Conservation (phyloP, 139 green algal genomes). For the Diplosphaera chodatii region DNA sequence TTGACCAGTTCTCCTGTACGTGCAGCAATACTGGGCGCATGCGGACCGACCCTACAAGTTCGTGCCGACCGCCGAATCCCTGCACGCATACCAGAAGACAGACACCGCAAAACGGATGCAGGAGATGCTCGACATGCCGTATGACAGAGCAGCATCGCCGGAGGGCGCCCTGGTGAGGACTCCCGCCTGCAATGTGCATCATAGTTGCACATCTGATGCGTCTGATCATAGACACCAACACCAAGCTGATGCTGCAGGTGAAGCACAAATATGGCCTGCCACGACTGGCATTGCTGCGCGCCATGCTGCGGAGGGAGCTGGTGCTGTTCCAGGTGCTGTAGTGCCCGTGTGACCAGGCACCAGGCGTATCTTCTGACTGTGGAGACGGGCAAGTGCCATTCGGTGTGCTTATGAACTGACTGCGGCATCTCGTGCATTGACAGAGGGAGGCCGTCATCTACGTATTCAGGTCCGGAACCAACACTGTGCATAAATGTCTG, state of each 20-base stretch:
- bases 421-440: no score
- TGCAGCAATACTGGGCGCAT: conserved; percentile 19
- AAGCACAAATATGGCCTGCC: not conserved
- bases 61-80: conserved; percentile 11
- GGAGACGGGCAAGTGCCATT: no score
- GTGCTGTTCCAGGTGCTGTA: conserved; percentile 2
- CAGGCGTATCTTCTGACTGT: no score
- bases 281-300: not conserved
- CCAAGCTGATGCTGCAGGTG: not conserved
- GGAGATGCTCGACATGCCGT: not conserved
- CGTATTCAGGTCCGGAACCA: not conserved
- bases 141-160: not conserved
- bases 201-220: no score
- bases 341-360: no score
- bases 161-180: not conserved
- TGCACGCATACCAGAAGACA: conserved; percentile 17
- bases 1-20: no score
- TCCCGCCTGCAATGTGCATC: not conserved
- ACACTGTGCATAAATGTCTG: not conserved
- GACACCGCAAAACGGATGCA: not conserved
- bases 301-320: conserved; percentile 6
- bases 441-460: conserved; percentile 10
- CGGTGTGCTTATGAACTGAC: no score
- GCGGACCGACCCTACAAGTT: conserved; percentile 5
- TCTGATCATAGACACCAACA: no score